Conservation (phyloP, 1,284 basidiomycete genomes). For the Chalciporus sp. region DNA sequence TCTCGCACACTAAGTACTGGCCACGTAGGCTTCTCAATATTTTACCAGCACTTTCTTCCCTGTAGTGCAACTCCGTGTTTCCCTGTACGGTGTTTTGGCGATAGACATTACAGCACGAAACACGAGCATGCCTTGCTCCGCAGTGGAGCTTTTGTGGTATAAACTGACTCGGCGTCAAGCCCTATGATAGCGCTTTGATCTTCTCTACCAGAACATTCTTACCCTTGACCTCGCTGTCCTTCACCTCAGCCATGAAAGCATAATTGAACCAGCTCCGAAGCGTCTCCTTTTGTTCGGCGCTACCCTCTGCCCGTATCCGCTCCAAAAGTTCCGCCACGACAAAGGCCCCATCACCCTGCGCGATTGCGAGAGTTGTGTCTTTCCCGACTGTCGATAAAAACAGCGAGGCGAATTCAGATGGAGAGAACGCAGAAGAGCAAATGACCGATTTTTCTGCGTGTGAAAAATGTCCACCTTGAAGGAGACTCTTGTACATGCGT, state of each 20-base stretch:
- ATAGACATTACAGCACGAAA: background rate
- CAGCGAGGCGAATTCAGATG: constrained; percentile 55
- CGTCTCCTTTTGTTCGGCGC: constrained; percentile 38
- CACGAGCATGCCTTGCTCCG: background rate
- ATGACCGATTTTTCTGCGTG: constrained; percentile 58
- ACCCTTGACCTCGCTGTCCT: constrained; percentile 52
- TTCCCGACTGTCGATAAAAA: constrained; percentile 63
- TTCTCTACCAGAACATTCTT: constrained; percentile 58
- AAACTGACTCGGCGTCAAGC: background rate
- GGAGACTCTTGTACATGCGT: constrained; percentile 80
- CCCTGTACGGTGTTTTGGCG: background rate
- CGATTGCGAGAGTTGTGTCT: constrained; percentile 60
- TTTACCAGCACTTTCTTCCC: background rate
- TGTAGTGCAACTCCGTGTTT: background rate
- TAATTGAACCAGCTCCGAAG: constrained; percentile 60
- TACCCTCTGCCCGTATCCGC: constrained; percentile 51
- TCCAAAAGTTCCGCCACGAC: constrained; percentile 78
- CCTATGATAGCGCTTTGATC: constrained; percentile 35
- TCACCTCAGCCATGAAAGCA: constrained; percentile 26
- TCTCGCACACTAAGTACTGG: background rate
- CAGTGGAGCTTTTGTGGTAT: constrained; percentile 14
- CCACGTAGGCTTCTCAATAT: background rate
- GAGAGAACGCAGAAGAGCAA: constrained; percentile 50
- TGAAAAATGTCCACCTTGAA: constrained; percentile 89
- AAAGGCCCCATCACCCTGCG: constrained; percentile 72